Evolutionary conservation across 768 basidiomycete genomes (phyloP), one percentile per base, ranked within the genome.

Genomic region (Rhodosporidiobolus odoratus): DNA sequence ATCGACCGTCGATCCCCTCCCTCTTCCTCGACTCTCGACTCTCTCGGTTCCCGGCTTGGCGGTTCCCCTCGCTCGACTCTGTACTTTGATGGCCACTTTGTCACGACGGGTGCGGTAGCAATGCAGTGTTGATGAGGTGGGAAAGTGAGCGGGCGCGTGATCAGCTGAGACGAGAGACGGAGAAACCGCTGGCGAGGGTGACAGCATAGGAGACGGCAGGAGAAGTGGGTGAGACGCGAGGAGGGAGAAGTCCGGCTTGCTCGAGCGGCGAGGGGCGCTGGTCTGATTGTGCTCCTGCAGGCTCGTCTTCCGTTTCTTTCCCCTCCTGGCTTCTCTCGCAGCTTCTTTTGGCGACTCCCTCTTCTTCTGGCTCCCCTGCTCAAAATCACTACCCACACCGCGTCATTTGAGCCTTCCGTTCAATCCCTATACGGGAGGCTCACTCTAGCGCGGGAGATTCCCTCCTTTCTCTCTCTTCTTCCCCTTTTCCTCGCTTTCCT

Each of bases 361-460:
- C 37, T 66, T 8, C 15, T 32, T 48, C n/a, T n/a, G n/a, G n/a
- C n/a, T n/a, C n/a, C n/a, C n/a, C n/a, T n/a, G n/a, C n/a, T n/a
- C n/a, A n/a, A n/a, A n/a, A n/a, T 52, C 47, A 15, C n/a, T 34
- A 32, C 27, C 16, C 58, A 37, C 30, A 63, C 57, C 62, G 54
- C 34, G 43, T 21, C 52, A 13, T 62, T 57, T 59, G 57, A 58
- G 58, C 57, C 47, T 27, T 56, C 16, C 30, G 53, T 23, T 25
- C 21, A 10, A 13, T 15, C 7, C 56, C 34, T 23, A 56, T 23
- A 30, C 43, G n/a, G 16, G 53, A 38, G 64, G 64, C 45, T 65
- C 56, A 57, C 64, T 57, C 64, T 65, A 58, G 54, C 64, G 56
- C 45, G 64, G 64, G 64, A 57, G 64, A 58, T 58, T 65, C 43